Conservation (phyloP, 2,329 filamentous ascomycete species). For the Fusarium sarcochroum region DNA sequence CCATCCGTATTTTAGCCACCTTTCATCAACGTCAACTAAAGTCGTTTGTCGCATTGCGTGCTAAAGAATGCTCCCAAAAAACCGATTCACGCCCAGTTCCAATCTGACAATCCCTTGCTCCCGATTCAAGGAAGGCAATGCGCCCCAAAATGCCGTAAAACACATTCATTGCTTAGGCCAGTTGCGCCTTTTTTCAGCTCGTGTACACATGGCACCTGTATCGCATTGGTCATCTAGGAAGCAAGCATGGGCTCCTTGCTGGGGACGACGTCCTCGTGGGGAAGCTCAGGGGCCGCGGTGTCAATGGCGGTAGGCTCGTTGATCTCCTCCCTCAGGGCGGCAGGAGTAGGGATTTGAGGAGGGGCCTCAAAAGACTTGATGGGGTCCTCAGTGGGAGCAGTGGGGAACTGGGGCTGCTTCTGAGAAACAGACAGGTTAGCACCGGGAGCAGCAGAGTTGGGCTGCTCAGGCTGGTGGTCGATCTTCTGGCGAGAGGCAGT, state of each 20-base stretch:
- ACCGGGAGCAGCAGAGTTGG: slow-evolving; percentile 29
- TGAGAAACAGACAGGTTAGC: background rate
- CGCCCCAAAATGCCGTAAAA: slow-evolving; percentile 51
- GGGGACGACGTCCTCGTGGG: slow-evolving; percentile 40
- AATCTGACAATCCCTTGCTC: slow-evolving; percentile 47
- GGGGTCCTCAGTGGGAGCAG: slow-evolving; percentile 56
- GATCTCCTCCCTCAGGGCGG: slow-evolving; percentile 45
- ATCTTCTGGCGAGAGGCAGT: slow-evolving; percentile 59
- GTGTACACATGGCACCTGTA: slow-evolving; percentile 47
- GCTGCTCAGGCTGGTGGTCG: slow-evolving; percentile 55
- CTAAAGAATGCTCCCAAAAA: slow-evolving; percentile 47
- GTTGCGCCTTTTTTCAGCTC: slow-evolving; percentile 47
- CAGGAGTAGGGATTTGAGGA: slow-evolving; percentile 42
- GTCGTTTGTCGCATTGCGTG: slow-evolving; percentile 48
- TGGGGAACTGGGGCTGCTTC: slow-evolving; percentile 55
- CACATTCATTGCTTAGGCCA: slow-evolving; percentile 47
- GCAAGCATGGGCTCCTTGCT: slow-evolving; percentile 49
- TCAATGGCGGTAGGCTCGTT: slow-evolving; percentile 45
- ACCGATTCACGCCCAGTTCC: slow-evolving; percentile 46
- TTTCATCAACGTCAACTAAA: slow-evolving; percentile 44
- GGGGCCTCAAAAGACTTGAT: slow-evolving; percentile 35
- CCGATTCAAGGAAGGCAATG: slow-evolving; percentile 45
- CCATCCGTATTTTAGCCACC: slow-evolving; percentile 43
- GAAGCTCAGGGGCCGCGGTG: slow-evolving; percentile 47
- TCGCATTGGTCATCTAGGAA: slow-evolving; percentile 48